Conservation (phyloP, 768 basidiomycete genomes). For the Leccinellum albellum region DNA sequence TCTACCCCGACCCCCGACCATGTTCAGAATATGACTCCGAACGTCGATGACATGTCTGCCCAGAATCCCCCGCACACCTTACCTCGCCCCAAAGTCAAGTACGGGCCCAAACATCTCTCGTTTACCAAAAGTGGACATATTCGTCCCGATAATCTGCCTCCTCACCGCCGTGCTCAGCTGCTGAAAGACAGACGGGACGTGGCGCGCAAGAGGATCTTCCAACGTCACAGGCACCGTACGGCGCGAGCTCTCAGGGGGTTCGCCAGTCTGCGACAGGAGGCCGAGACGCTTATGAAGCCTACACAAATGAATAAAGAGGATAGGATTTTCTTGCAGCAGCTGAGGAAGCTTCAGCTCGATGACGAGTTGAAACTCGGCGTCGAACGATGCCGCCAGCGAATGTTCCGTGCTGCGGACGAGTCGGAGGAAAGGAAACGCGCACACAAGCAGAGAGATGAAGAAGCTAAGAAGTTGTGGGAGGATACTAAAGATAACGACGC, state of each 20-base stretch:
- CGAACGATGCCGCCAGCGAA: conserved; percentile 18
- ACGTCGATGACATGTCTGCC: not conserved
- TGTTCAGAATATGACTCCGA: not conserved
- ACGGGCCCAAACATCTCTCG: conserved; percentile 18
- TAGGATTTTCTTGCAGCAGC: conserved; percentile 24
- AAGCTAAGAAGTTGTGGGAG: conserved; percentile 15
- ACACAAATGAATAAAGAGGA: conserved; percentile 18
- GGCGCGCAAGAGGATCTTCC: not conserved
- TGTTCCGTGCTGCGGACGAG: conserved; percentile 22
- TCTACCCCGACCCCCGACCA: not conserved
- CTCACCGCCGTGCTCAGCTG: conserved; percentile 1
- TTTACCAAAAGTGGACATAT: not conserved
- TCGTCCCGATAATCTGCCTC: not conserved
- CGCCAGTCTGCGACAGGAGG: conserved; percentile 6
- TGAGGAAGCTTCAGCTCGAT: conserved; percentile 15
- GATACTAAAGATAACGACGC: conserved; percentile 14
- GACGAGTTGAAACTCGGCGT: conserved; percentile 11
- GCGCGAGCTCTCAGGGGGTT: conserved; percentile 1
- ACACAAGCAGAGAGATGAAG: conserved; percentile 18
- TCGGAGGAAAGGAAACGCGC: conserved; percentile 10
- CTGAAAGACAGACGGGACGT: conserved; percentile 10
- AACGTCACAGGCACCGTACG: conserved; percentile 3
- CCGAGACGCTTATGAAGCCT: conserved; percentile 17
- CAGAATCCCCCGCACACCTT: not conserved
- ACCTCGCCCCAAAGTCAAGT: conserved; percentile 8